phyloP scores from a whole-genome alignment of 805 yeast species.

The Saccharomycopsis selenospora region DNA sequence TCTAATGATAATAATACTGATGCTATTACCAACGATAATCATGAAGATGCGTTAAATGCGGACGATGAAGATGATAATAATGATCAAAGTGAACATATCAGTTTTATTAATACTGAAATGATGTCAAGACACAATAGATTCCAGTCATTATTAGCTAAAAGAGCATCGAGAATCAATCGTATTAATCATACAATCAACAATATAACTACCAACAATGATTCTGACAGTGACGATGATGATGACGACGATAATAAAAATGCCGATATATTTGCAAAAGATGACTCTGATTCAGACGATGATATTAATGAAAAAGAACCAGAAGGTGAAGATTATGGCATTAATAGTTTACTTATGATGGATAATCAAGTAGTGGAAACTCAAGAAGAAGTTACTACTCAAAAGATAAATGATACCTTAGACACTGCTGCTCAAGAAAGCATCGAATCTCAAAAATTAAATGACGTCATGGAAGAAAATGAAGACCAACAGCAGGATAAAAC shows the following conservation, averaged over 20 bases:
- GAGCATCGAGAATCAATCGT: conserved; percentile 13
- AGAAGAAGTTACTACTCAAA: background rate
- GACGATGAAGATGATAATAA: background rate
- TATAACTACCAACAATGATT: background rate
- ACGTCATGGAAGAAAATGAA: no score
- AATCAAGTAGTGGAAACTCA: background rate
- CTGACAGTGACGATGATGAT: conserved; percentile 6
- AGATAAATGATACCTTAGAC: no score
- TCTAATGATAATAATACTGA: background rate
- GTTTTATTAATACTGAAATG: conserved; percentile 15
- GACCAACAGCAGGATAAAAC: no score
- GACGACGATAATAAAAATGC: conserved; percentile 2
- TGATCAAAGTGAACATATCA: background rate
- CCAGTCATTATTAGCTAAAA: conserved; percentile 16
- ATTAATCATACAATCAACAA: background rate
- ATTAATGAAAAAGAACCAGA: background rate
- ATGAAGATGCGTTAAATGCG: background rate
- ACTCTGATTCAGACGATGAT: no score
- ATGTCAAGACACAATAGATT: conserved; percentile 18
- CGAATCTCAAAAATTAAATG: background rate
- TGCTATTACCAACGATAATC: background rate
- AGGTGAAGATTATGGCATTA: background rate
- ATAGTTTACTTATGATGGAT: background rate
- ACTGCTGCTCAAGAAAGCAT: background rate
- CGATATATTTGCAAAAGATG: no score